Evolutionary conservation across 1,284 basidiomycete species (phyloP), one percentile per base, ranked within the genome.

Genomic region (Retiboletus flavoniger): DNA sequence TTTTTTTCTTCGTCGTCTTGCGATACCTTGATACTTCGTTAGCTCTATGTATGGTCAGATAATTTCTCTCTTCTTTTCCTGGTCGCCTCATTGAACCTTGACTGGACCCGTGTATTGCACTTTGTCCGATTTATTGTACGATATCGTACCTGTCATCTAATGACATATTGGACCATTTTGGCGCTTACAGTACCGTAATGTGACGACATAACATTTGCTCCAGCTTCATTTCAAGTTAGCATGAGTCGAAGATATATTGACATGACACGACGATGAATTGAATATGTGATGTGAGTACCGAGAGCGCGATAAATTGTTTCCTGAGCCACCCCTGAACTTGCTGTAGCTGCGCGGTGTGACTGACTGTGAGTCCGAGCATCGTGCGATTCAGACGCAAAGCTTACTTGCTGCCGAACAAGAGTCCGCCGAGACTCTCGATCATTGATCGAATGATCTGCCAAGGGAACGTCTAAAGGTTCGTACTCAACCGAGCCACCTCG

Each of bases 101-200:
- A 47, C 19, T 32, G 28, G 21, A 44, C 19, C 1, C 11, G 14
- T 24, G 31, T 42, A 60, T 38, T 32, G 32, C 58, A 62, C 19
- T 29, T 10, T 31, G n/a, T 59, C 29, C 41, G 38, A 60, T 24
- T 53, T 58, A 58, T 59, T 59, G 55, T 46, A 61, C 9, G 58
- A 35, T 56, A 59, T 32, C 21, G 47, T 26, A 16, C 44, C 54
- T 26, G 34, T 19, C 21, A 45, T 35, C 16, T 17, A 44, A 13
- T 21, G 49, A 10, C 31, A 45, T 34, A 19, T 31, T 44, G 29
- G 11, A 51, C 47, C 31, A 10, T 29, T 50, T 50, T 29, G 32
- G 14, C 16, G 11, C 19, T 28, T 14, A n/a, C 10, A 34, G 19
- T 31, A 51, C 10, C 49, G 19, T 31, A 51, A 53, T 36, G 31